Conservation (phyloP, 371 early-diverging fungal species). For the Mortierella sp. region DNA sequence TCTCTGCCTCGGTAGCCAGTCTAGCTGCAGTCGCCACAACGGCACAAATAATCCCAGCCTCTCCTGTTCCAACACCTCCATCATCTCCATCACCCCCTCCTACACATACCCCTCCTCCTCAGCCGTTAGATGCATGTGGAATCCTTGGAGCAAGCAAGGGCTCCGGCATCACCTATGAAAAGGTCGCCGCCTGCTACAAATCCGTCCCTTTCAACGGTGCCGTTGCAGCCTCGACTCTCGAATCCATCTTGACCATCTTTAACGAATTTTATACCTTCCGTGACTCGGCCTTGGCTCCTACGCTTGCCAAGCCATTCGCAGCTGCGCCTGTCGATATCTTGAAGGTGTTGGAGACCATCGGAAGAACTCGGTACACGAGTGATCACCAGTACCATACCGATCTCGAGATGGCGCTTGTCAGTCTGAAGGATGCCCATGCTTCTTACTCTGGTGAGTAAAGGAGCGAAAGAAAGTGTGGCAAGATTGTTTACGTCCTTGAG, state of each 20-base stretch:
- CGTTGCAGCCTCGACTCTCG: conserved; percentile 4
- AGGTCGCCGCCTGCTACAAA: conserved; percentile 20
- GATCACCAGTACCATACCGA: conserved; percentile 20
- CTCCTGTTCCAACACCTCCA: background rate
- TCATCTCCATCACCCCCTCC: background rate
- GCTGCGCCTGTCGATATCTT: background rate
- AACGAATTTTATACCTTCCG: conserved; percentile 18
- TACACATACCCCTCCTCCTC: too few relatives aligned
- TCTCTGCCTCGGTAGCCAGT: background rate
- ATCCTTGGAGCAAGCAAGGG: background rate
- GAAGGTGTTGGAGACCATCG: conserved; percentile 1
- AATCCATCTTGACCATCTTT: conserved; percentile 1
- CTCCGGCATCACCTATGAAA: background rate
- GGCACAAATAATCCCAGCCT: background rate
- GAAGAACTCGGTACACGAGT: background rate
- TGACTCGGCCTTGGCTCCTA: conserved; percentile 20
- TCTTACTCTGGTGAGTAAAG: conserved; percentile 11
- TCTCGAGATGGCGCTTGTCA: background rate
- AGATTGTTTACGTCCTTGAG: background rate
- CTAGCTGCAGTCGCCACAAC: background rate
- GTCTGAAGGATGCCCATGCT: conserved; percentile 16
- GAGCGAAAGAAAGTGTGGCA: too few relatives aligned
- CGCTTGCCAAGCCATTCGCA: conserved; percentile 1
- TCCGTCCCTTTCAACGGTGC: conserved; percentile 7
- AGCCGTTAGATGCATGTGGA: conserved; percentile 17